Base-by-base conservation (phyloP, 768 basidiomycete species). In the Gyrodon lividus region DNA sequence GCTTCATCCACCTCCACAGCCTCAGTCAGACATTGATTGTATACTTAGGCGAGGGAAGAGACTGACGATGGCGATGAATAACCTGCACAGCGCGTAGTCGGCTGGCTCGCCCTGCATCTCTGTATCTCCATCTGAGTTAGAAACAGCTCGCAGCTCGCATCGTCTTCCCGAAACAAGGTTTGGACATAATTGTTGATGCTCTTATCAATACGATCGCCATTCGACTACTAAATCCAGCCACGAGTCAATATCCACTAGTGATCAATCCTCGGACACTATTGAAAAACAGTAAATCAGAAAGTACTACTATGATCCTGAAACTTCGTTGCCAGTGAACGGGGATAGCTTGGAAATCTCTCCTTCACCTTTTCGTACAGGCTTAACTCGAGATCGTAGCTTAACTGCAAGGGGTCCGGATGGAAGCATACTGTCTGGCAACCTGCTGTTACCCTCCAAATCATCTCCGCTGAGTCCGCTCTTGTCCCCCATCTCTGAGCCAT, bases 331-430 rank as follows among this genome's bases (percentile, higher is more conserved):
- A 43, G 60, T 43, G 4, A 43, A 51, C 1, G 48, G 28, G 0
- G 46, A 37, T 39, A 52, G 54, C 19, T 64, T 52, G 50, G 47
- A 41, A 56, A 34, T 6, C 34, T 16, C 7, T 31, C 24, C 38
- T 17, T 61, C 50, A 55, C 52, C 55, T 51, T 47, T 58, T 43
- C 54, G 53, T 50, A 52, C 46, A n/a, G 69, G 70, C 54, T 71
- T 75, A 33, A 72, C 72, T 33, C 77, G 69, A 17, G 76, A 75
- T 17, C 79, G 74, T 31, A 79, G 54, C 26, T 66, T 65, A 0
- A 71, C 65, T 5, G 58, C 62, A 22, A 67, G 61, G 13, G 67
- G 67, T 28, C 48, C 51, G 8, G 61, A 67, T 26, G 55, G 56
- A 33, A 45, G 43, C 16, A 14, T 30, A 19, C 44, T 20, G 46